Conservation (phyloP, 2,329 filamentous ascomycete species). For the Aspergillus caelatus region DNA sequence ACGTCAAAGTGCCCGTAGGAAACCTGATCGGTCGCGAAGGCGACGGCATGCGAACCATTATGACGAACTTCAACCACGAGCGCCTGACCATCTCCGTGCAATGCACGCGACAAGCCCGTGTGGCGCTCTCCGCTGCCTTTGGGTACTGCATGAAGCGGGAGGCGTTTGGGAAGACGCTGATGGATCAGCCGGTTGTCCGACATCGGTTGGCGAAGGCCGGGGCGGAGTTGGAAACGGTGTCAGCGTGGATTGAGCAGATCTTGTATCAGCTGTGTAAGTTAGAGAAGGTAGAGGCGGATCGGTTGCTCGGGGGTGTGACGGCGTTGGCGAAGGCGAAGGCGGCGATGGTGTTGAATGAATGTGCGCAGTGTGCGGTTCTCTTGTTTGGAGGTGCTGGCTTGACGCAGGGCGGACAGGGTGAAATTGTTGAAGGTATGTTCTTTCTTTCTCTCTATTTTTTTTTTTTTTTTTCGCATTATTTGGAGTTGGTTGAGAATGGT, state of each 20-base stretch:
- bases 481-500: conserved; percentile 19
- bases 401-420: conserved; percentile 68
- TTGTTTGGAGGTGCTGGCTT: conserved; percentile 76
- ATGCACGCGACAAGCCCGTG: conserved; percentile 63
- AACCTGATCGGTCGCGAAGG: conserved; percentile 73
- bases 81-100: conserved; percentile 68
- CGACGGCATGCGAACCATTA: conserved; percentile 72
- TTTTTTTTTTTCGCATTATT: conserved; percentile 1
- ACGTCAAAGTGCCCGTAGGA: conserved; percentile 70
- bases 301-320: conserved; percentile 69
- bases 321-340: conserved; percentile 73
- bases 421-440: conserved; percentile 68
- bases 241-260: conserved; percentile 73
- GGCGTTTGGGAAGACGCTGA: conserved; percentile 68
- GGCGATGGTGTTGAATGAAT: conserved; percentile 72
- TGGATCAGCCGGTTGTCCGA: conserved; percentile 74
- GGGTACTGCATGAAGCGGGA: conserved; percentile 67
- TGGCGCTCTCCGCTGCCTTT: conserved; percentile 63
- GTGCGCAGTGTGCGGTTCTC: conserved; percentile 68
- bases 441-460: conserved; percentile 14
- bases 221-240: conserved; percentile 68
- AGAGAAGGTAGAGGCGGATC: conserved; percentile 48
- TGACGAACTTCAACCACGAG: conserved; percentile 82
- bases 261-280: conserved; percentile 69
- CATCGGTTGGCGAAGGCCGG: conserved; percentile 73